Conservation (phyloP, 1,139 yeast genomes). For the Magnusiomyces sp. region DNA sequence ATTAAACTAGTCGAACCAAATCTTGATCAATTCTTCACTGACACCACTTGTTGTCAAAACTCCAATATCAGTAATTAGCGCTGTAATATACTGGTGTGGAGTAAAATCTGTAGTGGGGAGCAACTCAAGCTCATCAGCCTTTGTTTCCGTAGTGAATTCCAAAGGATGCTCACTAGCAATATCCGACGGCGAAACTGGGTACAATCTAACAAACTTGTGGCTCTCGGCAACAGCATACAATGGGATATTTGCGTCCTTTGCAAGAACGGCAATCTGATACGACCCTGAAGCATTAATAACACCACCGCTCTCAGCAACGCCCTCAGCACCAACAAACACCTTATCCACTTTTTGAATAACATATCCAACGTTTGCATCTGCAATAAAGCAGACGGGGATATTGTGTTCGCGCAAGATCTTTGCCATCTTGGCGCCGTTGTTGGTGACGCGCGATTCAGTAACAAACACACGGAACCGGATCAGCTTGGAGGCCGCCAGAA, state of each 20-base stretch:
- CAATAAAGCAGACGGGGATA: constrained; percentile 85
- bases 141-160: constrained; percentile 28
- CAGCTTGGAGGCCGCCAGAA: constrained; percentile 63
- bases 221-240: constrained; percentile 89
- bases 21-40: constrained; percentile 91
- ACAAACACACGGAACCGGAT: constrained; percentile 84
- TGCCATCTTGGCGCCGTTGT: constrained; percentile 74
- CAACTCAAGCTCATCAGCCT: constrained; percentile 25
- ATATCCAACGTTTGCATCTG: constrained; percentile 90
- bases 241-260: constrained; percentile 85
- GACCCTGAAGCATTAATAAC: constrained; percentile 94
- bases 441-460: constrained; percentile 86
- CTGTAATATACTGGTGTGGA: constrained; percentile 92
- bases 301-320: constrained; percentile 98
- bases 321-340: constrained; percentile 95
- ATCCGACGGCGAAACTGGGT: constrained; percentile 90
- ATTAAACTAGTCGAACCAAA: constrained; percentile 77
- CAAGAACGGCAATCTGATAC: constrained; percentile 89
- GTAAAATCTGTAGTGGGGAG: constrained; percentile 76
- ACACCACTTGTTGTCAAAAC: constrained; percentile 96
- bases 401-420: constrained; percentile 58
- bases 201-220: constrained; percentile 92
- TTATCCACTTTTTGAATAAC: constrained; percentile 88
- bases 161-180: constrained; percentile 52
- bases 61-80: constrained; percentile 91